These are phyloP conservation scores for Castanospermum australe DNA, from an alignment of 306 rosid genomes.

Conservation along the genomic window DNA sequence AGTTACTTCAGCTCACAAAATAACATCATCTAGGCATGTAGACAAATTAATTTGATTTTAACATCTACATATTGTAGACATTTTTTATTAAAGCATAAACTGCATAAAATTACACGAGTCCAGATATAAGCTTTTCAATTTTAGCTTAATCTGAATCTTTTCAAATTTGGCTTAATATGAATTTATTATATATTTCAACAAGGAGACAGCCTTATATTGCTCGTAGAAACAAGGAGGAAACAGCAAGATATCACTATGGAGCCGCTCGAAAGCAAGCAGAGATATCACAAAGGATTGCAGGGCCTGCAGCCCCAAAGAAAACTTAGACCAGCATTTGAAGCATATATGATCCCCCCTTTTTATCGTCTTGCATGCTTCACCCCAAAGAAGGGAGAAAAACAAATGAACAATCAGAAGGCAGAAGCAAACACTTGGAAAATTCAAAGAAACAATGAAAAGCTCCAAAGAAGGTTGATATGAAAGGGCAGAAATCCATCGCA, in stretches of 20 bases:
- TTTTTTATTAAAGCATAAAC: neutral
- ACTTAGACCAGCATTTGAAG: neutral
- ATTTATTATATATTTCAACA: neutral
- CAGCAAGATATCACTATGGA: neutral
- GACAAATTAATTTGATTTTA: neutral
- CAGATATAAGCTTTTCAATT: neutral
- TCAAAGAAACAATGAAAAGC: neutral
- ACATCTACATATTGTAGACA: neutral
- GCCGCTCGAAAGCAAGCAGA: neutral
- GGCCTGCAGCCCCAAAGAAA: neutral
- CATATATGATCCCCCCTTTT: neutral
- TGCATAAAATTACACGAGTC: too few relatives aligned
- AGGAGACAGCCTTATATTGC: neutral
- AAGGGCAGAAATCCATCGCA: neutral
- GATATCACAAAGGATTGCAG: neutral
- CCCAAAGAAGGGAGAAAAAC: neutral
- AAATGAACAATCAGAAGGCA: neutral
- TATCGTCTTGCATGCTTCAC: neutral
- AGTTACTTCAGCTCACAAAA: neutral
- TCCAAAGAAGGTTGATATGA: neutral
- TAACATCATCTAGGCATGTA: neutral
- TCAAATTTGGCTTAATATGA: neutral
- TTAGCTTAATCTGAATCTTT: neutral
- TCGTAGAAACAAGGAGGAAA: neutral
- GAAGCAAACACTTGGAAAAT: neutral